phyloP scores from a whole-genome alignment of 805 yeast genomes.

The Maudiozyma pseudohumilis region DNA sequence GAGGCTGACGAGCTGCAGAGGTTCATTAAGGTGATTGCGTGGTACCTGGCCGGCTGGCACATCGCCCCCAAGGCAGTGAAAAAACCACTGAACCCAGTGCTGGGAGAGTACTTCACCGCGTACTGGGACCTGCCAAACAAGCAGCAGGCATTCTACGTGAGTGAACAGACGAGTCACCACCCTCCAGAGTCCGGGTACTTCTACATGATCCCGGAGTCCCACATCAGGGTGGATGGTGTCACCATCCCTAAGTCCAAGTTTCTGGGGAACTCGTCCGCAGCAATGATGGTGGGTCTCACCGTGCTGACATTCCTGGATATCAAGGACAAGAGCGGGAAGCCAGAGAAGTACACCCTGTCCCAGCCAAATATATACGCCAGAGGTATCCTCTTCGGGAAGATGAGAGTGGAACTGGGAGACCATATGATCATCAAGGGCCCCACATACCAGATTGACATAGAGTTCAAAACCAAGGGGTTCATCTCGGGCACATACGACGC shows the following conservation, averaged over 20 bases:
- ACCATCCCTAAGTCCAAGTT: constrained; percentile 81
- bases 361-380: constrained; percentile 95
- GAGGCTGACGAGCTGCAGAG: constrained; percentile 52
- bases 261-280: constrained; percentile 92
- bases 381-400: constrained; percentile 83
- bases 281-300: constrained; percentile 89
- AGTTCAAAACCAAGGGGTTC: constrained; percentile 91
- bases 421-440: constrained; percentile 69
- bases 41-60: constrained; percentile 97
- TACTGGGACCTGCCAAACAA: constrained; percentile 82
- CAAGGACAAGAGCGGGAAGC: constrained; percentile 34
- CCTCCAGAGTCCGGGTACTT: constrained; percentile 97
- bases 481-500: constrained; percentile 88
- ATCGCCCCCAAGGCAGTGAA: constrained; percentile 98
- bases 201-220: constrained; percentile 70
- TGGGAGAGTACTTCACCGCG: constrained; percentile 85
- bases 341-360: constrained; percentile 72
- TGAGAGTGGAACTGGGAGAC: constrained; percentile 88
- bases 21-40: constrained; percentile 63
- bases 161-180: constrained; percentile 96
- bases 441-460: constrained; percentile 63
- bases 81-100: constrained; percentile 89
- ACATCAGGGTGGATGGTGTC: constrained; percentile 81
- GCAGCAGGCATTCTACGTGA: constrained; percentile 66
- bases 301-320: constrained; percentile 58